Base-by-base conservation (phyloP, 2,329 filamentous ascomycete genomes). In the Calonectria naviculata region DNA sequence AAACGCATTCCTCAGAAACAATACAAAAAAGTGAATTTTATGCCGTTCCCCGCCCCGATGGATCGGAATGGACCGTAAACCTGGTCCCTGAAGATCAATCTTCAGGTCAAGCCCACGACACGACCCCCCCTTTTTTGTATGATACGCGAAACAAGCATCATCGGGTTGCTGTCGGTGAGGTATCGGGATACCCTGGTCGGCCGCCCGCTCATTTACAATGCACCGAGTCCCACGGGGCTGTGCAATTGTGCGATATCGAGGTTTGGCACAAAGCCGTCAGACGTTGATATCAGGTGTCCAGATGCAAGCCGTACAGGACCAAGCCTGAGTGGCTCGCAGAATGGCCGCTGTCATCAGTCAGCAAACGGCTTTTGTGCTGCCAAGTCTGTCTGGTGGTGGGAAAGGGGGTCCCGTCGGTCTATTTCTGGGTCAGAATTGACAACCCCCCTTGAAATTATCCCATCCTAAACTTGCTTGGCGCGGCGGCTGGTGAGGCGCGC, bases 51-150 rank as follows among this genome's bases (percentile, higher is more conserved):
- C 65, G 42, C 56, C 62, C 61, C 29, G 71, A 72, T 44, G 46
- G 49, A 54, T 67, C 74, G 73, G 70, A 76, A 78, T 78, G 74
- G 65, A 66, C 60, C 70, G 66, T 46, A 58, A 66, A 62, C 58
- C 73, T 64, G 61, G 65, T 77, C 69, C 65, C 67, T 63, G 76
- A 71, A 58, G 68, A 74, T 73, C 73, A 61, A 71, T 65, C 65
- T 71, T 68, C 7, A 64, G 66, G 67, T 58, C 47, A 72, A 68
- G 64, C 49, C 52, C 67, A 69, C 61, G 44, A 66, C 52, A 24
- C 36, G 31, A 71, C 76, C 76, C 75, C 70, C 34, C 34, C 31
- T 34, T 34, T 36, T 71, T 78, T 78, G 71, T 78, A 71, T 70
- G 49, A 68, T 65, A 69, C 63, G 71, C 69, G 74, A 77, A 75